Evolutionary conservation across 2,329 filamentous ascomycete species (phyloP).

Genomic region (Calonectria pteridis): DNA sequence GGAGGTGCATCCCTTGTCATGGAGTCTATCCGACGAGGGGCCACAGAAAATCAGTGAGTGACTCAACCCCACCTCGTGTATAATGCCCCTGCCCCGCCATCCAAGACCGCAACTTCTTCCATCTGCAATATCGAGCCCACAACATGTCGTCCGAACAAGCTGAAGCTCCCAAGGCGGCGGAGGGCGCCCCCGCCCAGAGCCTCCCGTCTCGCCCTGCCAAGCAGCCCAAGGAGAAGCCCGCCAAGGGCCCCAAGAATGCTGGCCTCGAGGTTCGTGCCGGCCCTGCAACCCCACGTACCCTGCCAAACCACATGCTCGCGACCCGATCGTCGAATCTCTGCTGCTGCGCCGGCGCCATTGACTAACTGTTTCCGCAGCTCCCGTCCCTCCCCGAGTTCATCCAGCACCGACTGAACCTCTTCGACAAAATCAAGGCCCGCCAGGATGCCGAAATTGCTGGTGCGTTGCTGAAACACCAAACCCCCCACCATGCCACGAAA

Average conservation of each 20-base stretch:
- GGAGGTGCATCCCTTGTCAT: neutral
- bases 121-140: constrained; percentile 37
- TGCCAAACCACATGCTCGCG: constrained; percentile 42
- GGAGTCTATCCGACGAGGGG: neutral
- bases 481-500: constrained; percentile 13
- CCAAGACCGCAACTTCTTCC: constrained; percentile 44
- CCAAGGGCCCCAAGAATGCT: constrained; percentile 63
- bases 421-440: constrained; percentile 88
- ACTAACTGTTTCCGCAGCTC: constrained; percentile 46
- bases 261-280: constrained; percentile 62
- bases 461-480: constrained; percentile 41
- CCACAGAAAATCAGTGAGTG: constrained; percentile 42
- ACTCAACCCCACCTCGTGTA: constrained; percentile 53
- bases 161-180: constrained; percentile 50
- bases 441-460: constrained; percentile 79
- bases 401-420: constrained; percentile 85
- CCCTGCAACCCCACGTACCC: constrained; percentile 44
- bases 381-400: constrained; percentile 78
- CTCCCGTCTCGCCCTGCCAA: constrained; percentile 53
- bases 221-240: constrained; percentile 51
- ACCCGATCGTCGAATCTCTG: constrained; percentile 11
- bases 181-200: constrained; percentile 49
- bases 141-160: constrained; percentile 55
- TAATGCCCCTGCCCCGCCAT: constrained; percentile 50
- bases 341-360: constrained; percentile 20